Conservation (phyloP, 495 filamentous ascomycete species). For the Aspergillus funiculosus region DNA sequence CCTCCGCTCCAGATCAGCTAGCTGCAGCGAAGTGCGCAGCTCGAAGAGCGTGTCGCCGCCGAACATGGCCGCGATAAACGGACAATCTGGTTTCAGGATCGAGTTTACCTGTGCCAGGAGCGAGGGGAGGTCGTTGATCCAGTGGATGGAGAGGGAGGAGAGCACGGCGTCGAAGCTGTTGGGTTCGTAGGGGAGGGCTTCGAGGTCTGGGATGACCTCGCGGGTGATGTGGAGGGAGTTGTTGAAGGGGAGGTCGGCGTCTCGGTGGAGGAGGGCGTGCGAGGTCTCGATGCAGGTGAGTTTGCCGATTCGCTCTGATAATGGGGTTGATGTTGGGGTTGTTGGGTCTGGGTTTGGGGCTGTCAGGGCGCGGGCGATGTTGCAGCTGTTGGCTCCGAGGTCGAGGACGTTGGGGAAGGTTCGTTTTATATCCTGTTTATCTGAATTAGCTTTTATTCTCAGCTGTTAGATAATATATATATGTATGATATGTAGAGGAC, state of each 20-base stretch:
- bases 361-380: slow-evolving; percentile 77
- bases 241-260: slow-evolving; percentile 73
- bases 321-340: slow-evolving; percentile 50
- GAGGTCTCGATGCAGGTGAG: slow-evolving; percentile 81
- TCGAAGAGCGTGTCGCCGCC: slow-evolving; percentile 94
- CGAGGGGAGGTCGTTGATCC: slow-evolving; percentile 93
- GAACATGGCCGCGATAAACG: slow-evolving; percentile 93
- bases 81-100: slow-evolving; percentile 81
- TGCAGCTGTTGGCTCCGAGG: slow-evolving; percentile 91
- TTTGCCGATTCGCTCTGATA: slow-evolving; percentile 59
- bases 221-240: slow-evolving; percentile 61
- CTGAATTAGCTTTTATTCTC: neutral
- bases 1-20: slow-evolving; percentile 81
- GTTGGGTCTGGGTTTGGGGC: slow-evolving; percentile 59
- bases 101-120: slow-evolving; percentile 73
- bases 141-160: slow-evolving; percentile 83
- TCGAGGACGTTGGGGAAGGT: slow-evolving; percentile 80
- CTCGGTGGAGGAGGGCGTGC: slow-evolving; percentile 69
- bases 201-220: slow-evolving; percentile 59
- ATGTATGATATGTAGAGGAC: slow-evolving; percentile 6
- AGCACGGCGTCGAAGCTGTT: slow-evolving; percentile 83
- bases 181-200: slow-evolving; percentile 70
- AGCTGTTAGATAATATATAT: neutral
- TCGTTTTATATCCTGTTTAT: slow-evolving; percentile 78
- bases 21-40: slow-evolving; percentile 86